A percentile compares a stretch with the other conserved stretches of the same genome.
Conservation (phyloP, 768 basidiomycete genomes). For the Suillus bovinus region DNA sequence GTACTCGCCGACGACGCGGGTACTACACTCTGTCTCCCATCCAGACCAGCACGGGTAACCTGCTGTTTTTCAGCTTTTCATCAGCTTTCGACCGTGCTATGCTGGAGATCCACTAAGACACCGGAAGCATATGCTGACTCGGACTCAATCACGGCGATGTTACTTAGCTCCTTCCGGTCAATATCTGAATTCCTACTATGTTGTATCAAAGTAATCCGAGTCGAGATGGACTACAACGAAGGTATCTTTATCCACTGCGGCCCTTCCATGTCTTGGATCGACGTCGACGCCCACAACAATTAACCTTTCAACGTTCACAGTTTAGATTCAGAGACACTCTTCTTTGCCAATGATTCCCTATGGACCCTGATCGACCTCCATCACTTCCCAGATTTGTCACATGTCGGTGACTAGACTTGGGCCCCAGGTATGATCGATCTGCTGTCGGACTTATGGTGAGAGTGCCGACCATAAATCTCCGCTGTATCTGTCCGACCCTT, state of each 20-base stretch:
- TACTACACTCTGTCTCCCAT: neutral
- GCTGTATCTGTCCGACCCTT: neutral
- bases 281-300: neutral
- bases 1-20: neutral
- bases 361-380: slow-evolving; percentile 9
- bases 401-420: slow-evolving; percentile 8
- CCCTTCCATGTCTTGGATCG: neutral
- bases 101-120: slow-evolving; percentile 23
- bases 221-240: neutral
- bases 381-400: slow-evolving; percentile 6
- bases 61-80: neutral
- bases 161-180: slow-evolving; percentile 6
- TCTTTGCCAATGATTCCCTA: slow-evolving; percentile 6
- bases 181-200: slow-evolving; percentile 1
- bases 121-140: slow-evolving; percentile 16
- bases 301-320: slow-evolving; percentile 7
- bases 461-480: slow-evolving; percentile 6
- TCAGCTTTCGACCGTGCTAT: neutral
- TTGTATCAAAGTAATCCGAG: neutral
- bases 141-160: slow-evolving; percentile 18
- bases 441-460: slow-evolving; percentile 3
- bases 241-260: neutral
- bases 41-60: neutral
- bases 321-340: slow-evolving; percentile 7
- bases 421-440: slow-evolving; percentile 5